Percentiles rank a stretch among this genome's conserved stretches.
Evolutionary conservation across 768 basidiomycete genomes (phyloP).

Genomic region (Pleurotus djamor): DNA sequence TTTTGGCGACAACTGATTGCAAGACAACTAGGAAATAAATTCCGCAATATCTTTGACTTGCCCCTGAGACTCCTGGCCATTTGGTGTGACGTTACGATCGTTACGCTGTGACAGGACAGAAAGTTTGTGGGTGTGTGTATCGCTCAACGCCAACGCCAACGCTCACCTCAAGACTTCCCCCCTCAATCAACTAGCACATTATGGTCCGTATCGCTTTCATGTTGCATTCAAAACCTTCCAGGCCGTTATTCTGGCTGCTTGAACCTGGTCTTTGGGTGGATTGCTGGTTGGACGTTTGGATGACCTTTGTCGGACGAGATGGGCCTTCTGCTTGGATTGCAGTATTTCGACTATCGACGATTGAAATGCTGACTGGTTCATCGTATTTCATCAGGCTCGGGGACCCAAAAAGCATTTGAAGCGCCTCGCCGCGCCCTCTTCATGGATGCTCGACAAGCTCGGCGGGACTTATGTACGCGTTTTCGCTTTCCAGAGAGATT

Average conservation of each 20-base stretch:
- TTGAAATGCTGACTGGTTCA: constrained; percentile 20
- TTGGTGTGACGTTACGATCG: neutral
- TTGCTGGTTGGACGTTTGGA: constrained; percentile 30
- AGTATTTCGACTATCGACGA: neutral
- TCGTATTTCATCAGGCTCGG: constrained; percentile 61
- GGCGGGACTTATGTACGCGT: constrained; percentile 86
- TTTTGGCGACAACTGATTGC: neutral
- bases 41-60: neutral
- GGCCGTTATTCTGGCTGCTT: constrained; percentile 21
- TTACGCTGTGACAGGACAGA: neutral
- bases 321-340: constrained; percentile 9
- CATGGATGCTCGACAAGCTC: constrained; percentile 99
- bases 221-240: neutral
- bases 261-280: constrained; percentile 18
- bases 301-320: constrained; percentile 26
- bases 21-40: neutral
- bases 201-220: constrained; percentile 12
- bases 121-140: constrained; percentile 1
- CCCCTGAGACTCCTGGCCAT: neutral
- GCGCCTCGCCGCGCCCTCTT: constrained; percentile 93
- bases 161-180: constrained; percentile 13
- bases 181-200: constrained; percentile 17
- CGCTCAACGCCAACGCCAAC: constrained; percentile 6
- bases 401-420: constrained; percentile 99
- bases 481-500: neutral